phyloP scores from a whole-genome alignment of 768 basidiomycete genomes.

The Tulasnella sp. region DNA sequence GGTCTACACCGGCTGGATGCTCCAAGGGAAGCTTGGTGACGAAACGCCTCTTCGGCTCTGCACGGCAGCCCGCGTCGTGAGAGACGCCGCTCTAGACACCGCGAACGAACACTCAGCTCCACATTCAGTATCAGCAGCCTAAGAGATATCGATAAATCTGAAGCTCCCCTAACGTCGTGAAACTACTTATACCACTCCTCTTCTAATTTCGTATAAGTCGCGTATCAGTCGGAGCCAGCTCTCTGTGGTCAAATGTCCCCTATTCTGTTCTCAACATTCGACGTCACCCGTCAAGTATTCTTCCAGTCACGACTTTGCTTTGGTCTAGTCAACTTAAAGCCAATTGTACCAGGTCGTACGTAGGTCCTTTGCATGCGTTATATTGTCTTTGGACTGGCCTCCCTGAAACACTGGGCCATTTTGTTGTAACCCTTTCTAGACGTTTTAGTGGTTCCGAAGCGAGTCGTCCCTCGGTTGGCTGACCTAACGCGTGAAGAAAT shows the following conservation, averaged over 20 bases:
- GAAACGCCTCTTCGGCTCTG: too few species aligned
- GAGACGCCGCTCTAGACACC: neutral
- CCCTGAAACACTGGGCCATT: neutral
- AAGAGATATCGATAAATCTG: neutral
- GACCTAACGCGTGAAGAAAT: conserved; percentile 59
- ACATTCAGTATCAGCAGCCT: neutral
- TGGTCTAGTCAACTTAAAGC: conserved; percentile 93
- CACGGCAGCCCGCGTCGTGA: neutral
- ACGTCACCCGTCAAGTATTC: conserved; percentile 42
- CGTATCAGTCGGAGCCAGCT: too few species aligned
- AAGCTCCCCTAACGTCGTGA: neutral
- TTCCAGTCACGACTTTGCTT: conserved; percentile 63
- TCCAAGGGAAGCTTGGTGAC: neutral
- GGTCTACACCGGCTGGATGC: neutral
- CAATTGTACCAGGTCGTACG: conserved; percentile 90
- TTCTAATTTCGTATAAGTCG: too few species aligned
- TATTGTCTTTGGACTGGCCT: neutral
- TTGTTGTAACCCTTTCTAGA: conserved; percentile 37
- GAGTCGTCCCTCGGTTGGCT: conserved; percentile 48
- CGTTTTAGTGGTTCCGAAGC: conserved; percentile 51
- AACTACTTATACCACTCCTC: neutral
- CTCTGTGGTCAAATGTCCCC: neutral
- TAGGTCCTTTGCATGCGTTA: conserved; percentile 29
- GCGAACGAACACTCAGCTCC: neutral
- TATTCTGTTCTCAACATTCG: conserved; percentile 33